Conservation (phyloP, 2,329 filamentous ascomycete genomes). For the Ophiostoma sp. region DNA sequence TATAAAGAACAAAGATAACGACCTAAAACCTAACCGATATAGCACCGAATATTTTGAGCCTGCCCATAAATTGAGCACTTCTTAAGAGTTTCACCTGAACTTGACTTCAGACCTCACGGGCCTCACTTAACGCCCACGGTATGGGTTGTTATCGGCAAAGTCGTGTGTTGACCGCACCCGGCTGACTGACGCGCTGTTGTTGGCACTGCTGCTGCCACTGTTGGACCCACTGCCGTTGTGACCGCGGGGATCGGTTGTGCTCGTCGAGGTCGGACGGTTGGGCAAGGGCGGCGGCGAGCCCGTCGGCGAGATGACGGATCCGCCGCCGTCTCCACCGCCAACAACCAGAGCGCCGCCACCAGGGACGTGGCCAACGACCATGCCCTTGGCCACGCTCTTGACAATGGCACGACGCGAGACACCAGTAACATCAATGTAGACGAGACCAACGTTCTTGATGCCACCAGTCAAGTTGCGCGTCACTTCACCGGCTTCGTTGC, state of each 20-base stretch:
- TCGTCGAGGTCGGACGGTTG: not conserved
- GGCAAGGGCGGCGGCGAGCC: conserved; percentile 15
- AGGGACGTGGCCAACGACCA: conserved; percentile 81
- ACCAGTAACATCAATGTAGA: conserved; percentile 95
- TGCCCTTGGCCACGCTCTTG: conserved; percentile 94
- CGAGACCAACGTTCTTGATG: conserved; percentile 92
- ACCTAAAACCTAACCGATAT: not conserved
- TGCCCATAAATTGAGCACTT: not conserved
- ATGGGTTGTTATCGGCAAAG: conserved; percentile 32
- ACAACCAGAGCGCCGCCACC: conserved; percentile 73
- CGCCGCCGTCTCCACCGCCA: conserved; percentile 56
- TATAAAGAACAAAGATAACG: not conserved
- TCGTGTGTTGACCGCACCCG: conserved; percentile 23
- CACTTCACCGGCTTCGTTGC: conserved; percentile 77
- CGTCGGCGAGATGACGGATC: conserved; percentile 29
- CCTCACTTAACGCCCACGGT: conserved; percentile 20
- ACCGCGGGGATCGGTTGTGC: not conserved
- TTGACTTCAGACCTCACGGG: not conserved
- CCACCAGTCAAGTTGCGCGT: conserved; percentile 76
- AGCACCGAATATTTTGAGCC: not conserved
- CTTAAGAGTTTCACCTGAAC: not conserved
- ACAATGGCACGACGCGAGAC: conserved; percentile 86
- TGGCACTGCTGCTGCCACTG: conserved; percentile 31
- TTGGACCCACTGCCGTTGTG: not conserved
- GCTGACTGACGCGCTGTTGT: conserved; percentile 18